These are phyloP conservation scores for Phanerochaete carnosa DNA, from an alignment of 768 basidiomycete genomes.

Conservation along the genomic window DNA sequence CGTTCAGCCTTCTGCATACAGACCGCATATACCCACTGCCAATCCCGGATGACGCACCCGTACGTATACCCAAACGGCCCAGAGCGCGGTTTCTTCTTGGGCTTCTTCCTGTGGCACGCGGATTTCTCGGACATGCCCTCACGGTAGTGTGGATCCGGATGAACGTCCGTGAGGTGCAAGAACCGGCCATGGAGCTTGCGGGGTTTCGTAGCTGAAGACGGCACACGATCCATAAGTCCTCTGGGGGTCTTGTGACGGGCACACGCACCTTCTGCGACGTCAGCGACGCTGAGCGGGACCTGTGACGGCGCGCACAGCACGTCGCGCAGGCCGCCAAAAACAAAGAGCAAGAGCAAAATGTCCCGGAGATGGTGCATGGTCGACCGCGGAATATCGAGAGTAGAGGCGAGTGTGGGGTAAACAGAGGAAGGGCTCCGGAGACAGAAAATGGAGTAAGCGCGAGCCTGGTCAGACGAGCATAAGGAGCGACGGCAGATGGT, in stretches of 20 bases:
- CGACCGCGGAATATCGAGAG: background rate
- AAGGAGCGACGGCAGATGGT: slow-evolving; percentile 4
- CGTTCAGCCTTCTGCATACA: background rate
- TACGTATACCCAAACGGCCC: slow-evolving; percentile 67
- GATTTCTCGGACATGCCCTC: slow-evolving; percentile 48
- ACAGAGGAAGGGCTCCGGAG: background rate
- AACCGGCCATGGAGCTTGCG: slow-evolving; percentile 68
- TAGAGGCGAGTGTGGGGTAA: background rate
- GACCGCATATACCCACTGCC: background rate
- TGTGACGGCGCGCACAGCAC: slow-evolving; percentile 39
- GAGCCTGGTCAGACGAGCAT: slow-evolving; percentile 12
- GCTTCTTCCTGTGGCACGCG: slow-evolving; percentile 64
- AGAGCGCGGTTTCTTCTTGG: slow-evolving; percentile 48
- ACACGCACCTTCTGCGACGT: background rate
- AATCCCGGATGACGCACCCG: slow-evolving; percentile 42
- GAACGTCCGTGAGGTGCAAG: slow-evolving; percentile 81
- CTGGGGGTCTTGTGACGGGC: background rate
- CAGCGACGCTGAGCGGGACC: slow-evolving; percentile 28
- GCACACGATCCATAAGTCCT: background rate
- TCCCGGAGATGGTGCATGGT: slow-evolving; percentile 17
- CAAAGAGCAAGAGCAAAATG: slow-evolving; percentile 22
- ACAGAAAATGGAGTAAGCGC: background rate
- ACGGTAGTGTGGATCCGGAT: slow-evolving; percentile 71
- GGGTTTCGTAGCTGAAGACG: slow-evolving; percentile 10
- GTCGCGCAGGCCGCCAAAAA: slow-evolving; percentile 19